Evolutionary conservation across 805 yeast genomes (phyloP).

Genomic region (Candida loeiensis): DNA sequence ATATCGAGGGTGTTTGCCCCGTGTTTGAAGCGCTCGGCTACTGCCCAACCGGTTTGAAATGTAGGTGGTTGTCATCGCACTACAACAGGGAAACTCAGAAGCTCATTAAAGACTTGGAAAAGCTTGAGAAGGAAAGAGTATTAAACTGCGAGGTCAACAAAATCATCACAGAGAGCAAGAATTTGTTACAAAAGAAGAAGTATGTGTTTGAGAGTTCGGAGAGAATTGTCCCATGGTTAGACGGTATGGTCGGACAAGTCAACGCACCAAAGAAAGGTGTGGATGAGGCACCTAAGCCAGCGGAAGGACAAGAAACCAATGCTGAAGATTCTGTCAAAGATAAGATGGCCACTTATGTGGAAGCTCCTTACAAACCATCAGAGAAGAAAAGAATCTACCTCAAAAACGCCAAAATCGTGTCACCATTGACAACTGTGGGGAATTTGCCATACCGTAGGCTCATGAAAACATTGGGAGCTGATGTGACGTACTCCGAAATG

Average conservation of each 20-base stretch:
- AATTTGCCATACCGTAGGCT: conserved; percentile 91
- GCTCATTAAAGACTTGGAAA: conserved; percentile 43
- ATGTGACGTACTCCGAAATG: conserved; percentile 93
- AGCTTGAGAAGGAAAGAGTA: conserved; percentile 28
- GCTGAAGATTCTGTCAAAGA: conserved; percentile 16
- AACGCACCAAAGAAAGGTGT: too few relatives aligned
- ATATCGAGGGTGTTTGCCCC: conserved; percentile 79
- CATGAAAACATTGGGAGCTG: conserved; percentile 88
- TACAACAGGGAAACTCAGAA: conserved; percentile 43
- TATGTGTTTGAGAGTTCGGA: conserved; percentile 58
- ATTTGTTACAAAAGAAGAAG: conserved; percentile 55
- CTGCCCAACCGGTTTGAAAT: conserved; percentile 90
- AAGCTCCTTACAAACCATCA: conserved; percentile 69
- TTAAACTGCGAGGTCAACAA: conserved; percentile 61
- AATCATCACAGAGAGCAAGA: conserved; percentile 46
- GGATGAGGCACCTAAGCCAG: conserved; percentile 33
- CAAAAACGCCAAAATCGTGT: conserved; percentile 74
- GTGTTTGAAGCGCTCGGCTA: conserved; percentile 77
- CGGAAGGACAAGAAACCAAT: conserved; percentile 21
- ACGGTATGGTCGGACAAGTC: conserved; percentile 41
- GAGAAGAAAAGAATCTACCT: conserved; percentile 79
- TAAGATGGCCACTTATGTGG: conserved; percentile 54
- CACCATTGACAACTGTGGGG: conserved; percentile 97
- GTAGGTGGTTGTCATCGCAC: conserved; percentile 86
- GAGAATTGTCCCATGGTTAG: conserved; percentile 59